A percentile compares a stretch with the other conserved stretches of the same genome.
Evolutionary conservation across 768 basidiomycete genomes (phyloP).

Genomic region (Lactarius quietus): DNA sequence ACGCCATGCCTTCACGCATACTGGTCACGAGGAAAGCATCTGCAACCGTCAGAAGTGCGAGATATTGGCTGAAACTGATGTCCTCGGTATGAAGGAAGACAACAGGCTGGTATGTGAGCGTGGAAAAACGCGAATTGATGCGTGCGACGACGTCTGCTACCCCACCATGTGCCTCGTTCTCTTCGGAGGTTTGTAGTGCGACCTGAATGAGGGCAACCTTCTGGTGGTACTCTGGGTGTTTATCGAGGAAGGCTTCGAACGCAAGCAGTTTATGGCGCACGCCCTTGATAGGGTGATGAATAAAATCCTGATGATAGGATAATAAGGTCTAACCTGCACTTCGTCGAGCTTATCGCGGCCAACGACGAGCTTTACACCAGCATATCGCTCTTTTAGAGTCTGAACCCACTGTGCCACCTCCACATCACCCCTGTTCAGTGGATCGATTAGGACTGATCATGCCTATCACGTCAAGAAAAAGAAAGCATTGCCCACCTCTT

Average conservation of each 20-base stretch:
- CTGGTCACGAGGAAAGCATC: conserved; percentile 85
- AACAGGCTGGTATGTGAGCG: conserved; percentile 82
- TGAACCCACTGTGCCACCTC: conserved; percentile 84
- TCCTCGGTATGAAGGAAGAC: conserved; percentile 85
- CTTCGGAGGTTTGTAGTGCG: conserved; percentile 76
- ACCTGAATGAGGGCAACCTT: conserved; percentile 87
- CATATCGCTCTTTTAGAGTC: conserved; percentile 74
- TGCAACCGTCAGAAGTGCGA: conserved; percentile 75
- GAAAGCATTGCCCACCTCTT: conserved; percentile 49
- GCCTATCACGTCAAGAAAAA: neutral
- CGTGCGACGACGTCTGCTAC: conserved; percentile 74
- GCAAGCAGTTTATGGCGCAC: conserved; percentile 81
- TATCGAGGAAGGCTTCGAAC: conserved; percentile 78
- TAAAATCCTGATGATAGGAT: conserved; percentile 31
- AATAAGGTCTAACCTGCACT: conserved; percentile 43
- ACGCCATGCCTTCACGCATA: conserved; percentile 84
- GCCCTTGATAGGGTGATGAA: conserved; percentile 39
- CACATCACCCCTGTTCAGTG: conserved; percentile 50
- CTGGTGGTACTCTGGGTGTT: conserved; percentile 73
- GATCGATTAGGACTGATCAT: conserved; percentile 5
- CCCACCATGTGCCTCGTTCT: conserved; percentile 67
- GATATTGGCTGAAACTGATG: conserved; percentile 80
- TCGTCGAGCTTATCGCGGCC: conserved; percentile 88
- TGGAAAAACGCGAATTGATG: conserved; percentile 80
- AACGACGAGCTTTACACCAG: conserved; percentile 83